A percentile compares a stretch with the other conserved stretches of the same genome.
phyloP scores from a whole-genome alignment of 1,139 yeast genomes.

The Trichomonascaceae sp. region DNA sequence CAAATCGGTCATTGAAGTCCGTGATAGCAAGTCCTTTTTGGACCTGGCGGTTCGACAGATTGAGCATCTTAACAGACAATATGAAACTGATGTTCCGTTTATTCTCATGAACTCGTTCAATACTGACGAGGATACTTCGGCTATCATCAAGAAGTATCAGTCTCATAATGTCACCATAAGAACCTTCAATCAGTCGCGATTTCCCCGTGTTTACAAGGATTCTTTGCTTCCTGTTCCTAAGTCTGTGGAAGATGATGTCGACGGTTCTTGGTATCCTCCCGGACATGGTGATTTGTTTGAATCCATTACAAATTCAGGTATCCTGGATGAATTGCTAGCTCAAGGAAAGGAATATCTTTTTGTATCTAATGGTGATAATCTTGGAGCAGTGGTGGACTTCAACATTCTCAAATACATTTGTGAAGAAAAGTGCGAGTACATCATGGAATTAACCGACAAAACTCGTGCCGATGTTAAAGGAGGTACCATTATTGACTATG shows the following conservation, averaged over 20 bases:
- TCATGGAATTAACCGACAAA: slow-evolving; percentile 97
- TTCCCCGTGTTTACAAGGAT: slow-evolving; percentile 93
- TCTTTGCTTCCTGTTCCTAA: slow-evolving; percentile 92
- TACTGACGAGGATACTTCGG: slow-evolving; percentile 93
- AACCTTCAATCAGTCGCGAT: slow-evolving; percentile 95
- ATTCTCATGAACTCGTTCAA: slow-evolving; percentile 97
- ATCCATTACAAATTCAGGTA: slow-evolving; percentile 82
- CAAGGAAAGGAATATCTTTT: slow-evolving; percentile 94
- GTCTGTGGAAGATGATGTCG: slow-evolving; percentile 63
- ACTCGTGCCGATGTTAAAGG: slow-evolving; percentile 99
- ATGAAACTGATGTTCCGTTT: slow-evolving; percentile 90
- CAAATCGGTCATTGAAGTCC: slow-evolving; percentile 93
- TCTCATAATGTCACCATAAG: slow-evolving; percentile 93
- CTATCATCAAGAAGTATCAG: slow-evolving; percentile 91
- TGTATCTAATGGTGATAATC: slow-evolving; percentile 96
- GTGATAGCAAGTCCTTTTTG: slow-evolving; percentile 95
- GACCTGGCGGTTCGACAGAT: slow-evolving; percentile 95
- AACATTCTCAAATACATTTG: slow-evolving; percentile 89
- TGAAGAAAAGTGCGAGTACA: slow-evolving; percentile 85
- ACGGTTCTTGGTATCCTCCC: slow-evolving; percentile 89
- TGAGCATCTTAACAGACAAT: slow-evolving; percentile 86
- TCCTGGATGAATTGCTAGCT: slow-evolving; percentile 79
- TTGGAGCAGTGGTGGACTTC: slow-evolving; percentile 96
- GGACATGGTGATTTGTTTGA: slow-evolving; percentile 99
- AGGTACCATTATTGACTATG: slow-evolving; percentile 95